Percentiles rank a stretch among this genome's conserved stretches.
phyloP scores from a whole-genome alignment of 225 moss, liverwort and hornwort species.

The Neckera pumila region DNA sequence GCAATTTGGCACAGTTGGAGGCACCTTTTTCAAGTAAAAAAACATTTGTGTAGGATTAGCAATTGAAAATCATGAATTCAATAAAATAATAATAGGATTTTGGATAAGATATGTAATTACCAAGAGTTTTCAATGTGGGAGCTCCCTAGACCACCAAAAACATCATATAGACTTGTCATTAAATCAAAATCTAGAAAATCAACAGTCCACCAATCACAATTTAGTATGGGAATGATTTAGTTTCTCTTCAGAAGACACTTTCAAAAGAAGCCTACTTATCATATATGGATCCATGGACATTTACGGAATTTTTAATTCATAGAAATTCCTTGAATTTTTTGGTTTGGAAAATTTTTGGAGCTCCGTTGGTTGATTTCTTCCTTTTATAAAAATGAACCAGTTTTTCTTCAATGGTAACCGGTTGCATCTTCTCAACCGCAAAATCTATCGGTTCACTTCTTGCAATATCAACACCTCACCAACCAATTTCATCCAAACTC shows the following conservation, averaged over 20 bases:
- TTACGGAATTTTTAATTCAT: too few species aligned
- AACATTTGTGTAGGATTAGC: neutral
- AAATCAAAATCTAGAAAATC: neutral
- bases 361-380: rapidly evolving
- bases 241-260: too few species aligned
- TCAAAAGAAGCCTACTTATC: neutral
- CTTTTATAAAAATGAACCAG: rapidly evolving
- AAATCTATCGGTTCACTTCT: neutral
- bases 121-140: neutral
- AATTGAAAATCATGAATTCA: neutral
- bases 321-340: too few species aligned
- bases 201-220: neutral
- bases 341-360: neutral
- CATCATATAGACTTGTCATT: neutral
- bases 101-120: neutral
- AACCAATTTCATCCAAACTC: neutral
- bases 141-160: neutral
- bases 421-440: neutral
- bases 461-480: neutral
- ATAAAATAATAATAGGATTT: neutral
- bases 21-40: neutral
- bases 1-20: neutral
- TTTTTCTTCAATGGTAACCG: neutral
- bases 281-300: neutral
- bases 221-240: too few species aligned